Evolutionary conservation across 163 green algal genomes (phyloP), one percentile per base, ranked within the genome.

Genomic region (Chlorella variabilis): DNA sequence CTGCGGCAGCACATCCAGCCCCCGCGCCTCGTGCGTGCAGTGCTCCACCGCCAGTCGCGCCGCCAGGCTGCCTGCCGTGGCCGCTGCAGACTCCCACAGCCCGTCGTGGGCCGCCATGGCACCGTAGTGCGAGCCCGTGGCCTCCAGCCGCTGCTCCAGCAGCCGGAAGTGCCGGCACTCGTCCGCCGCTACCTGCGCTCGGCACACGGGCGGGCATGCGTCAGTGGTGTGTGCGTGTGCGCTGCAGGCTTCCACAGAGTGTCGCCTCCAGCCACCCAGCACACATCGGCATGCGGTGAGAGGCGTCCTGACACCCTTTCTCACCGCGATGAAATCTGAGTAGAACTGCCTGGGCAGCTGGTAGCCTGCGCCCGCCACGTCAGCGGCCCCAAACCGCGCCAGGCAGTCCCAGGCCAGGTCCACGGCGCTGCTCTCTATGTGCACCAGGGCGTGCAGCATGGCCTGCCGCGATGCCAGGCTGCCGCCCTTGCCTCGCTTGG

Each of bases 1-100:
- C 39, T 87, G 56, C 8, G 96, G 96, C 75, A 98, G 88, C 65
- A 98, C 92, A 80, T 98, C 96, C 54, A 98, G 84, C 0, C 95
- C 95, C 4, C 92, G 83, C 1, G 93, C 95, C 85, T 98, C 96
- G 78, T 98, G 96, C 25, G 95, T 91, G 81, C 91, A 96, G 83
- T 97, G 93, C 88, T 98, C 95, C 27, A 98, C 87, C 0, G 92
- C 94, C 25, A 98, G 87, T 4, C 96, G 87, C 2, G 93, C 93
- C 31, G 89, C 86, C 56, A 98, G 79, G 75, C 87, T 94, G 80
- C 92, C 75, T 1, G 88, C 77, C 23, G 85, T 90, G 21, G 58
- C 71, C 18, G 45, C 59, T 4, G 96, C 96, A 5, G 89, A 94
- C 79, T 98, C 89, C 96, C 96, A 98, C 75, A 98, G 86, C 13